Base-by-base conservation (phyloP, 176 grass and related monocot species). In the Ensete glaucum region DNA sequence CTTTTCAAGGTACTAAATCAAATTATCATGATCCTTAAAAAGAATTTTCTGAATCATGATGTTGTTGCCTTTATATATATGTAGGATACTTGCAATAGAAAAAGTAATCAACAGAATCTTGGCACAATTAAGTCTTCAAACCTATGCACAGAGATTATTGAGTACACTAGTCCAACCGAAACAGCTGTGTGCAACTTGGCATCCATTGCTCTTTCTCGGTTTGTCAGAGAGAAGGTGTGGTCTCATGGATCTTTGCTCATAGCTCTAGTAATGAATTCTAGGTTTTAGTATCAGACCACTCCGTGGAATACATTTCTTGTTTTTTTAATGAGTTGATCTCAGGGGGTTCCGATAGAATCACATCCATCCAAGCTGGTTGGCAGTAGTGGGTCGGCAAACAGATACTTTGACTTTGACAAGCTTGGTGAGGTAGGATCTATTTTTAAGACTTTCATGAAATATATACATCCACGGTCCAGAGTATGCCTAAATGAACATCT, bases 51-150 rank as follows among this genome's bases (percentile, higher is more conserved):
- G 50, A 12, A 16, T 21, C 52, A 51, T 75, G 62, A 54, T 58
- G 49, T 81, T 68, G 79, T 79, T 3, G 4, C 53, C 76, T 11
- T 68, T 81, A 67, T 54, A 71, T 81, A 14, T 69, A 14, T 85
- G 29, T 77, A 99, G 96, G 96, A 99, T 80, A 81, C 96, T 51
- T 99, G 96, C 62, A 99, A 99, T 74, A 94, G 91, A 82, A 99
- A 99, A 84, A 99, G 96, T 59, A 99, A 99, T 52, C 96, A 99
- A 56, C 86, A 99, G 73, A 99, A 99, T 88, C 83, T 99, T 73
- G 96, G 96, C 20, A 99, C 96, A 20, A 99, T 99, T 16, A 99
- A 99, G 75, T 99, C 88, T 50, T 99, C 96, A 43, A 99, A 99
- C 78, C 80, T 99, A 64, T 99, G 96, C 79, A 99, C 96, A 77